Evolutionary conservation across 352 stramenopile species (phyloP).

Genomic region (Phytophthora pisi): DNA sequence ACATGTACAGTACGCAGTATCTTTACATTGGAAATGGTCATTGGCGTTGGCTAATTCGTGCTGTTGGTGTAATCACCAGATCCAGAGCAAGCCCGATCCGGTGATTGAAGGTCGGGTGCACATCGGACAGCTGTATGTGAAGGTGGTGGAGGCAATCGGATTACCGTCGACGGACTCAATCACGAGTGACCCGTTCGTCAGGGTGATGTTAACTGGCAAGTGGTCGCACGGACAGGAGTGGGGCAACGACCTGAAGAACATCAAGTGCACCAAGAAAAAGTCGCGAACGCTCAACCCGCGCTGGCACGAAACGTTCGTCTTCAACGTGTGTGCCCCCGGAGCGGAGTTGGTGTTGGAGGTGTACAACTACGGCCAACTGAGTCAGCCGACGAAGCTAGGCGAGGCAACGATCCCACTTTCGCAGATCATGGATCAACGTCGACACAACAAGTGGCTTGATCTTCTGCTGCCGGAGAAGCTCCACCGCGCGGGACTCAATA

Average conservation of each 20-base stretch:
- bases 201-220: conserved; percentile 83
- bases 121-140: conserved; percentile 87
- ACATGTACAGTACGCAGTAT: background rate
- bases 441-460: conserved; percentile 90
- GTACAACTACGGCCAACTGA: conserved; percentile 87
- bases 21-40: background rate
- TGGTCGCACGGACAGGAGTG: conserved; percentile 88
- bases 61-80: conserved; percentile 31
- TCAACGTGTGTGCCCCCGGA: conserved; percentile 86
- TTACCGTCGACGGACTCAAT: conserved; percentile 88
- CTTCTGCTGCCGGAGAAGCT: conserved; percentile 80
- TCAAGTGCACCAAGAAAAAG: conserved; percentile 89
- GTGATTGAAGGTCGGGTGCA: conserved; percentile 85
- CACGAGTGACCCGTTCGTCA: conserved; percentile 87
- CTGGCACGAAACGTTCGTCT: conserved; percentile 89
- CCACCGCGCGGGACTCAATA: conserved; percentile 80
- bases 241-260: conserved; percentile 80
- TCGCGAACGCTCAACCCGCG: conserved; percentile 85
- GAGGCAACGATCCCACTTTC: conserved; percentile 75
- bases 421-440: conserved; percentile 85
- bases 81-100: conserved; percentile 71
- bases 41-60: background rate
- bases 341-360: conserved; percentile 83
- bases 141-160: conserved; percentile 85
- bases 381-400: conserved; percentile 83